A percentile compares a stretch with the other conserved stretches of the same genome.
Conservation (phyloP, 305 asterid species). For the Solanum hybrid region DNA sequence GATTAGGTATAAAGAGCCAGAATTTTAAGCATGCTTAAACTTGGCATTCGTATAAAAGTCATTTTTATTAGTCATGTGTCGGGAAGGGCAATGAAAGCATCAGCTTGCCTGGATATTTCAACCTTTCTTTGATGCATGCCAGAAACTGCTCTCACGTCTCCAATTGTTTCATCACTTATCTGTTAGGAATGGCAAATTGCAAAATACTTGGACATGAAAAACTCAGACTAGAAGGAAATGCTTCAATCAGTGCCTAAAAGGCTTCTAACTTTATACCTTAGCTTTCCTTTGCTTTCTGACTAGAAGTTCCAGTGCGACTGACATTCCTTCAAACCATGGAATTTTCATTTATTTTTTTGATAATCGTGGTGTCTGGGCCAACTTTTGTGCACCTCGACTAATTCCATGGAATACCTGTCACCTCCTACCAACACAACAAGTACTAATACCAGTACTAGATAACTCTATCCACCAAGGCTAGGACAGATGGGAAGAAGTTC, state of each 20-base stretch:
- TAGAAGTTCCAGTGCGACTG: background rate
- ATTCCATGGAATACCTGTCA: background rate
- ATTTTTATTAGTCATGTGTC: background rate
- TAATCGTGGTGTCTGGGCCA: background rate
- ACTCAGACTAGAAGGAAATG: background rate
- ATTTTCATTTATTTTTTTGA: background rate
- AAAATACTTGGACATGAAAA: background rate
- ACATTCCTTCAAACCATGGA: background rate
- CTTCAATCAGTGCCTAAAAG: background rate
- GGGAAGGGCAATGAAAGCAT: background rate
- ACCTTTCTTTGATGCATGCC: slow-evolving; percentile 7
- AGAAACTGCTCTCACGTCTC: background rate
- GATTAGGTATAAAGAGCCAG: background rate
- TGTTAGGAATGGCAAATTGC: background rate
- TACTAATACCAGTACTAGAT: background rate
- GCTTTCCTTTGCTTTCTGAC: background rate
- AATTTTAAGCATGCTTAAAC: background rate
- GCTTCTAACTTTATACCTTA: background rate
- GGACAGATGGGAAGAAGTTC: background rate
- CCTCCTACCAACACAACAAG: background rate
- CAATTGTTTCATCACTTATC: background rate
- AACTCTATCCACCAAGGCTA: background rate
- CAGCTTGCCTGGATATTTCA: slow-evolving; percentile 1
- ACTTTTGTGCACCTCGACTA: background rate
- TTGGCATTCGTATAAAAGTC: background rate